phyloP scores from a whole-genome alignment of 1,284 basidiomycete genomes.

The Ustilago hordei region DNA sequence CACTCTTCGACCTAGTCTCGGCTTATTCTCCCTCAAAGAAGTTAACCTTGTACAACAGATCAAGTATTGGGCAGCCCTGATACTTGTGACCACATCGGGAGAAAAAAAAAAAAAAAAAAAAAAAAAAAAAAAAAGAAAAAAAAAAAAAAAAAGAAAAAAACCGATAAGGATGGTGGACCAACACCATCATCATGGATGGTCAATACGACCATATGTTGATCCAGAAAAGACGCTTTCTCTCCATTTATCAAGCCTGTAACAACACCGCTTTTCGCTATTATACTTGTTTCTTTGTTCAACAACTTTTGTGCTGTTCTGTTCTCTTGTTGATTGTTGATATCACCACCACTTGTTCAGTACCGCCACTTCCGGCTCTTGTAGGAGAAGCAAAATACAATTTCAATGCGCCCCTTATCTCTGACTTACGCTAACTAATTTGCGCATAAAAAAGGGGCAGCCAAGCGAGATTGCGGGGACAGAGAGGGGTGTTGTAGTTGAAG shows the following conservation, averaged over 20 bases:
- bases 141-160: no score
- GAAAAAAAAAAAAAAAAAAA: not conserved
- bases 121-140: no score
- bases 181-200: not conserved
- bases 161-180: no score
- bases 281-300: not conserved
- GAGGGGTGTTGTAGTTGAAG: not conserved
- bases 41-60: slow-evolving; percentile 26
- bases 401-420: slow-evolving; percentile 3
- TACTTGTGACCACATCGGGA: slow-evolving; percentile 8
- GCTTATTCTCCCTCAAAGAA: not conserved
- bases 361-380: no score
- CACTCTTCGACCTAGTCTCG: not conserved
- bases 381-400: no score
- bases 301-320: not conserved
- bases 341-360: slow-evolving; percentile 12
- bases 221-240: slow-evolving; percentile 10
- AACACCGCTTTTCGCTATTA: slow-evolving; percentile 6
- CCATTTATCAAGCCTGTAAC: slow-evolving; percentile 1
- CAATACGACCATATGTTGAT: not conserved
- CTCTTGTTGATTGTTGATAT: not conserved
- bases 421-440: not conserved
- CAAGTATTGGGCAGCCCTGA: slow-evolving; percentile 36
- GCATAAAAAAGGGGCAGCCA: slow-evolving; percentile 1
- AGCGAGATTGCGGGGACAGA: slow-evolving; percentile 5